Base-by-base conservation (phyloP, 2,329 filamentous ascomycete species). In the Ophiobolus disseminans region DNA sequence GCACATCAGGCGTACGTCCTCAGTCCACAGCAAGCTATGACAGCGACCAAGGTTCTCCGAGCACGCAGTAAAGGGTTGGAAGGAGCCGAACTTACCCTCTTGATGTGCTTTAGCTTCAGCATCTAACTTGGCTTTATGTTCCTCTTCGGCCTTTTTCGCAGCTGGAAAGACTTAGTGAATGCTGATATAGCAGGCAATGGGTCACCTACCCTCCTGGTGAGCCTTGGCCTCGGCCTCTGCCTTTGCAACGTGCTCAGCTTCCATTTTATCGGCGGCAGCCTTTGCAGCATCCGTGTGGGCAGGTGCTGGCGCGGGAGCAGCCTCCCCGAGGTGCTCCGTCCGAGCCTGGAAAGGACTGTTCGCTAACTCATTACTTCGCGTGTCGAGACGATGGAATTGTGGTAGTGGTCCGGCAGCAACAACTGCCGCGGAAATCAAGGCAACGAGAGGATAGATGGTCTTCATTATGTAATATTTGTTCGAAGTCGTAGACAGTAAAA, bases 381-480 rank as follows among this genome's bases (percentile, higher is more conserved):
- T 25, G 13, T 23, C 34, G 22, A 48, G 25, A 26, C 41, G 40
- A 14, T 32, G 39, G 23, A 45, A 34, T 25, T 35, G 21, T 3
- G 62, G 58, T 14, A 65, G 49, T 25, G 62, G 60, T 8, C 57
- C 59, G n/a, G 60, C 60, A 10, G 46, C 53, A 17, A 64, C 57
- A 17, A 57, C 23, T 4, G 55, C 55, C 17, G 54, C 55, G 9
- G 55, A 63, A 22, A 63, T 44, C 30, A 65, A 50, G 1, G 60
- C 55, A 31, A 65, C 48, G 25, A 64, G 52, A n/a, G 61, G 50
- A 40, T 64, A 61, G 19, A 58, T 48, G 35, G 55, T 55, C 59
- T 64, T 65, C 62, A 65, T 65, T 57, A 51, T 61, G n/a, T 38
- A 19, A 22, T 17, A n/a, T n/a, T n/a, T n/a, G n/a, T 23, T 9